Conservation (phyloP, 1,139 yeast species). For the Blastobotrys illinoisensis region DNA sequence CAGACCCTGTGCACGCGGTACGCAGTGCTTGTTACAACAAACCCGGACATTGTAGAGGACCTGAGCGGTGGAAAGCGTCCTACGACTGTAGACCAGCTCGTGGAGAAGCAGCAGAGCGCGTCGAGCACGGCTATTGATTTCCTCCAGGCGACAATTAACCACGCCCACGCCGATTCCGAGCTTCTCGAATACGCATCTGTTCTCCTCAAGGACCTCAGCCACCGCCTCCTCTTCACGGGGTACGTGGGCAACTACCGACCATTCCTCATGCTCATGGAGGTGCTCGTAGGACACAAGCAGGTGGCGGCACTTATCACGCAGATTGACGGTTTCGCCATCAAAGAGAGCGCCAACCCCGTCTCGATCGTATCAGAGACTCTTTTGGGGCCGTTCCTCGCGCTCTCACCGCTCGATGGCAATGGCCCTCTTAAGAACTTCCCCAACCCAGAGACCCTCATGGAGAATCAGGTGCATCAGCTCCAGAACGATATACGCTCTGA, state of each 20-base stretch:
- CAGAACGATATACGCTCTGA: slow-evolving; percentile 28
- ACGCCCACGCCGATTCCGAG: slow-evolving; percentile 62
- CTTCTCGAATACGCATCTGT: slow-evolving; percentile 54
- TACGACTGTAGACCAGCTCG: slow-evolving; percentile 17
- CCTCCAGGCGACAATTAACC: slow-evolving; percentile 50
- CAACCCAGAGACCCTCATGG: slow-evolving; percentile 23
- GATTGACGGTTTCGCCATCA: slow-evolving; percentile 44
- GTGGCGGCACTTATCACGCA: slow-evolving; percentile 59
- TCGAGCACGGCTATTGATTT: slow-evolving; percentile 41
- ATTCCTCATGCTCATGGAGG: slow-evolving; percentile 52
- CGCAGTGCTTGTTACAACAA: slow-evolving; percentile 11
- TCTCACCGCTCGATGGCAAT: slow-evolving; percentile 58
- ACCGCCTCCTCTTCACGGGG: slow-evolving; percentile 16
- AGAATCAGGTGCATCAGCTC: slow-evolving; percentile 20
- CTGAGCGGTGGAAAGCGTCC: slow-evolving; percentile 6
- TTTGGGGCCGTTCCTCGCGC: slow-evolving; percentile 69
- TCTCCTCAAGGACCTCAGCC: slow-evolving; percentile 29
- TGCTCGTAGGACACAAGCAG: slow-evolving; percentile 54
- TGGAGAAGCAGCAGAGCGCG: slow-evolving; percentile 15
- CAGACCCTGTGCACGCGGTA: slow-evolving; percentile 15
- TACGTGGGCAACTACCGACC: slow-evolving; percentile 40
- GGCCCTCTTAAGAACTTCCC: slow-evolving; percentile 21
- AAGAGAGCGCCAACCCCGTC: slow-evolving; percentile 38
- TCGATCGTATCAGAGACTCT: slow-evolving; percentile 57
- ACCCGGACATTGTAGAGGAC: slow-evolving; percentile 13